Evolutionary conservation across 2,329 filamentous ascomycete genomes (phyloP), one percentile per base, ranked within the genome.

Genomic region (Penicillium sp.): DNA sequence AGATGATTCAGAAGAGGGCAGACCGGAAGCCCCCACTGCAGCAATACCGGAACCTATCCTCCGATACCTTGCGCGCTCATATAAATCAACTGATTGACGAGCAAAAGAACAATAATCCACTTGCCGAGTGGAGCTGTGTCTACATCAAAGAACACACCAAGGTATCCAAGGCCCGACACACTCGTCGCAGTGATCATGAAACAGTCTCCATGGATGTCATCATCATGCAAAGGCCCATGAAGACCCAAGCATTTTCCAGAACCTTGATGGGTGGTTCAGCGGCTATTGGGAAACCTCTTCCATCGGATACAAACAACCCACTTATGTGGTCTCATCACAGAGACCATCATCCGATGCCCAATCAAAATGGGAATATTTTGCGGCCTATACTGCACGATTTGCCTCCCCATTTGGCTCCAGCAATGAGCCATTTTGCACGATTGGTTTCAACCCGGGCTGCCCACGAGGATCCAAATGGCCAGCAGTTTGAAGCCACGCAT

Each of bases 91-190:
- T 78, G 25, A 69, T 78, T 17, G 62, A 70, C 17, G 71, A 74
- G 45, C 69, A 70, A 41, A 69, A 67, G 42, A 58, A 59, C 6
- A 60, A 56, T 17, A 69, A 76, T 33, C 63, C 65, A 17, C 62
- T 64, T 5, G 73, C 72, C 17, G 67, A 73, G 58, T 77, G 75
- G 73, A 70, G 61, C n/a, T 74, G 67, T 48, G 73, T 70, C n/a
- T 76, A 75, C 59, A 67, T 73, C 25, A 70, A 73, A 47, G 70
- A 70, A 50, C 65, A 70, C 7, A 61, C 69, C 27, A 64, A 67
- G 45, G 53, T 65, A 0, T 62, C 66, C 43, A 69, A 69, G 54
- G 63, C 70, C 25, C 69, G 69, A 54, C 65, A 68, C 41, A 57
- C 63, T 54, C 62, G 63, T 33, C 65, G 60, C 2, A 59, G 65